phyloP scores from a whole-genome alignment of 148 eudicot species.

The Mesembryanthemum crystallinum region DNA sequence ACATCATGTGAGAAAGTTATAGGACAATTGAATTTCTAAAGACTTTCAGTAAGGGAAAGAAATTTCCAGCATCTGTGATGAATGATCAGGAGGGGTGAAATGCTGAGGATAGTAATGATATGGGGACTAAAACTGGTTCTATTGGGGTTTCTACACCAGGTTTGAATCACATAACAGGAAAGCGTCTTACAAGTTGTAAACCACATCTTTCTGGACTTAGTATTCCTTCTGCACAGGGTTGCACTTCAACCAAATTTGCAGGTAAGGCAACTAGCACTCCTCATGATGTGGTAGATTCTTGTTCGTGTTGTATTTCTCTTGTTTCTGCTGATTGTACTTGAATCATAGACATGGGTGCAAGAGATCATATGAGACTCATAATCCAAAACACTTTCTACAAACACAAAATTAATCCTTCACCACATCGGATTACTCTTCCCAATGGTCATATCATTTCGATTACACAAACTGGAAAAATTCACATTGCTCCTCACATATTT shows the following conservation, averaged over 20 bases:
- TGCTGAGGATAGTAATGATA: no score
- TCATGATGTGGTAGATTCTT: neutral
- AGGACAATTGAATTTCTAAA: no score
- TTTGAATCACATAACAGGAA: neutral
- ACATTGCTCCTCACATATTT: neutral
- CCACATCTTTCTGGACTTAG: no score
- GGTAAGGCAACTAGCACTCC: neutral
- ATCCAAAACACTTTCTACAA: neutral
- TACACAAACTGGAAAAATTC: neutral
- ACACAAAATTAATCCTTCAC: neutral
- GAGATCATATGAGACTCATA: neutral
- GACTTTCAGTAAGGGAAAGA: no score
- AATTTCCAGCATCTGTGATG: no score
- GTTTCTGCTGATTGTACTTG: neutral
- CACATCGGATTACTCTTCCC: neutral
- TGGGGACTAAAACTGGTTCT: no score
- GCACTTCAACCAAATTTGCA: neutral
- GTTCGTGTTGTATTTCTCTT: neutral
- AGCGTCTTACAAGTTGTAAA: neutral
- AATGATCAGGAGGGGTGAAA: no score
- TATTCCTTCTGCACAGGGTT: neutral
- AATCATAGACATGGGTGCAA: neutral
- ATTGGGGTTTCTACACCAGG: no score
- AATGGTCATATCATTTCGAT: neutral
- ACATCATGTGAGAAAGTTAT: no score